Evolutionary conservation across 768 basidiomycete genomes (phyloP).

Genomic region (Gymnopilus dilepis): DNA sequence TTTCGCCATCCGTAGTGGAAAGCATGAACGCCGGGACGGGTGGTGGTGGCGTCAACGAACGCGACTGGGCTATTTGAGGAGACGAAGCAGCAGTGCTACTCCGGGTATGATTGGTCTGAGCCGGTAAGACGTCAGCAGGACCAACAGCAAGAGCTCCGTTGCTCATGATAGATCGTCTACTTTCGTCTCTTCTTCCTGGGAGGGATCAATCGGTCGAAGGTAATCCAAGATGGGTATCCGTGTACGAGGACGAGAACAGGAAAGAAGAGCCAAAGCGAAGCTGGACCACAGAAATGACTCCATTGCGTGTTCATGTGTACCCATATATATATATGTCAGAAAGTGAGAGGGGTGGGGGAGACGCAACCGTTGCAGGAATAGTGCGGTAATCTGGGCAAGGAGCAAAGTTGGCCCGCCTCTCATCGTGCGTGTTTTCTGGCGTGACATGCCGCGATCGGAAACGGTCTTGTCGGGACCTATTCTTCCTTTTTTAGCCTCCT

Average conservation of each 20-base stretch:
- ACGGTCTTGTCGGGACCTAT: neutral
- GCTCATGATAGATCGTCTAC: neutral
- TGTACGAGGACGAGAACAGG: neutral
- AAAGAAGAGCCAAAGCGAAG: neutral
- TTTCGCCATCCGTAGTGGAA: conserved; percentile 17
- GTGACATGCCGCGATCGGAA: conserved; percentile 5
- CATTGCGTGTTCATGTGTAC: neutral
- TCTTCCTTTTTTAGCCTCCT: conserved; percentile 1
- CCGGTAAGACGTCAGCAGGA: neutral
- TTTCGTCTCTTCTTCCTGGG: too few species aligned
- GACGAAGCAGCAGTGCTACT: conserved; percentile 1
- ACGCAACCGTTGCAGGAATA: too few species aligned
- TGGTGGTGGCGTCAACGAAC: neutral
- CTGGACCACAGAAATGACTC: neutral
- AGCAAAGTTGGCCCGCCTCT: conserved; percentile 6
- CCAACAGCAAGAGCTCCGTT: neutral
- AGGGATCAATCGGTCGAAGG: neutral
- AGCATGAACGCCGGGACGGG: neutral
- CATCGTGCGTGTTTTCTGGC: neutral
- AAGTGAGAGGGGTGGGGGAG: neutral
- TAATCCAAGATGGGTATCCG: too few species aligned
- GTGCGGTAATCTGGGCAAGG: neutral
- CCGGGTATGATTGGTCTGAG: neutral
- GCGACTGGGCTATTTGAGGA: neutral
- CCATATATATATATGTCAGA: neutral